A percentile compares a stretch with the other conserved stretches of the same genome.
These are phyloP conservation scores for Gamarada debralockiae DNA, from an alignment of 495 filamentous ascomycete genomes.

Conservation along the genomic window DNA sequence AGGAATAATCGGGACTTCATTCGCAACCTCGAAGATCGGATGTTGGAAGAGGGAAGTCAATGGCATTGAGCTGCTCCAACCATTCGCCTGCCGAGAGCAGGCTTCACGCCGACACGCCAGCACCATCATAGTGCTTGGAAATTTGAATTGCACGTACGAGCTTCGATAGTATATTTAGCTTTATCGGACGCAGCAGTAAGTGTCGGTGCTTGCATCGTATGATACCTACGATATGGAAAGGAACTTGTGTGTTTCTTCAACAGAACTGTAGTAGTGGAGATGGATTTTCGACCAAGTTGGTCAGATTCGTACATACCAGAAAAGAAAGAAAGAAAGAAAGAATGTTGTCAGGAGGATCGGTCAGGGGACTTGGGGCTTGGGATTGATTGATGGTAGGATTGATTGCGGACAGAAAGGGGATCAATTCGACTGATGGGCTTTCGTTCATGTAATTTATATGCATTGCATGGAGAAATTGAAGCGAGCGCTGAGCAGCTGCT, in stretches of 20 bases:
- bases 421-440: not conserved
- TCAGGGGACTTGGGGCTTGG: too few species aligned
- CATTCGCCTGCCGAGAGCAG: slow-evolving; percentile 8
- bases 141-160: not conserved
- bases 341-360: too few species aligned
- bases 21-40: slow-evolving; percentile 87
- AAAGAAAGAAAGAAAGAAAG: not conserved
- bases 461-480: slow-evolving; percentile 9
- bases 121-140: not conserved
- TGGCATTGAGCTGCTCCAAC: slow-evolving; percentile 43
- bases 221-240: too few species aligned
- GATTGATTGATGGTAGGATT: not conserved
- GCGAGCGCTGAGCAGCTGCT: too few species aligned
- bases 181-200: not conserved
- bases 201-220: too few species aligned
- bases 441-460: slow-evolving; percentile 12
- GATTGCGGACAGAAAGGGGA: not conserved
- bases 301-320: not conserved
- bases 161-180: not conserved
- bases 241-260: too few species aligned
- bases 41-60: slow-evolving; percentile 73
- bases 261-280: not conserved
- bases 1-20: slow-evolving; percentile 84
- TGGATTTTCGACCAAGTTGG: not conserved
- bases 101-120: slow-evolving; percentile 4